Base-by-base conservation (phyloP, 179 eudicot genomes). In the Amaranthus tricolor region DNA sequence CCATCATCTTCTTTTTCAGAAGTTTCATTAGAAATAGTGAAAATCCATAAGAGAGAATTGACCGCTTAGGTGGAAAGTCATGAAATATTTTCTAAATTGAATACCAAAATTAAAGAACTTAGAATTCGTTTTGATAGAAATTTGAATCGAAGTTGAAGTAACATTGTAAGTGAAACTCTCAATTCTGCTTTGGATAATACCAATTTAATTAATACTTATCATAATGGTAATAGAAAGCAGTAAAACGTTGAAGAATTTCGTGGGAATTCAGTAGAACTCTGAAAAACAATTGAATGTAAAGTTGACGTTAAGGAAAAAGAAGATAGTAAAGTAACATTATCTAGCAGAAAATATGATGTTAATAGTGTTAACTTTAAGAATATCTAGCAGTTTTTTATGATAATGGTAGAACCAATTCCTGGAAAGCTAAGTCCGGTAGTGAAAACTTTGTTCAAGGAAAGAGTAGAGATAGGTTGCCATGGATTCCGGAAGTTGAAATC, bases 401-500 rank as follows among this genome's bases (percentile, higher is more conserved):
- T 68, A 76, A 64, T 49, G 10, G n/a, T 53, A 62, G 24, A 20
- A 50, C 74, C 54, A 64, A 12, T 40, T 74, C 57, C 9, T 45
- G 21, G 54, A 51, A 66, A 55, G 80, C 53, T 59, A 16, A 68
- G 20, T 40, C 11, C 9, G 65, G 51, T 79, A 31, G 51, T 75
- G 81, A 65, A 76, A 60, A 67, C 76, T 73, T 67, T 59, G 43
- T 43, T 21, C 74, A 57, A 75, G 74, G 45, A 61, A 66, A 50
- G 56, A 69, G 66, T 67, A 66, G 62, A 24, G 62, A 56, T 76
- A 82, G 79, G 71, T 78, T 88, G 76, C 96, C 97, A 43, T 93
- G 98, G 99, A 79, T 83, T 72, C 51, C 78, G 10, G 77, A 47
- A 66, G 70, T 13, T 1, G 84, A 72, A n/a, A 57, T 60, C 31